Conservation (phyloP, 345 rosid species). For the Populus nigra region DNA sequence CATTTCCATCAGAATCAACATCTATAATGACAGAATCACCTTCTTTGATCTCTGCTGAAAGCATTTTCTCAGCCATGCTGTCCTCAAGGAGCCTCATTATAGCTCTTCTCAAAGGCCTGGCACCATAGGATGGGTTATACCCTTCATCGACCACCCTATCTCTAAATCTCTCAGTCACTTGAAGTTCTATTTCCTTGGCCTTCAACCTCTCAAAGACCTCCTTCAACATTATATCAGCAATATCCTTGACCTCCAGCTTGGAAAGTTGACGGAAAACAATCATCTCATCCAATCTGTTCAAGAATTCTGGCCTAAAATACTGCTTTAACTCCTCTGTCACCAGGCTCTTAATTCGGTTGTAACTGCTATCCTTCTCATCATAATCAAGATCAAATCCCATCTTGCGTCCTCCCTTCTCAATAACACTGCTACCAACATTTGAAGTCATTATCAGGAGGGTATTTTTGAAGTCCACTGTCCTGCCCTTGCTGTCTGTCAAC, state of each 20-base stretch:
- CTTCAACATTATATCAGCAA: slow-evolving; percentile 89
- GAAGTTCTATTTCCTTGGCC: slow-evolving; percentile 81
- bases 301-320: slow-evolving; percentile 90
- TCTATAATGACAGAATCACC: slow-evolving; percentile 92
- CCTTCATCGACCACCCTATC: slow-evolving; percentile 97
- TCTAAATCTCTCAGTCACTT: slow-evolving; percentile 85
- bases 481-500: slow-evolving; percentile 94
- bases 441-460: slow-evolving; percentile 98
- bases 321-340: slow-evolving; percentile 91
- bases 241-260: slow-evolving; percentile 87
- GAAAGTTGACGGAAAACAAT: slow-evolving; percentile 91
- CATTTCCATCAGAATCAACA: slow-evolving; percentile 75
- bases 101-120: slow-evolving; percentile 93
- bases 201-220: slow-evolving; percentile 79
- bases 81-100: slow-evolving; percentile 94
- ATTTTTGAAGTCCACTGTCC: slow-evolving; percentile 96
- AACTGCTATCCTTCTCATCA: slow-evolving; percentile 93
- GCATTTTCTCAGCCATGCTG: slow-evolving; percentile 99
- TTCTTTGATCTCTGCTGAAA: slow-evolving; percentile 82
- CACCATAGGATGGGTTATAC: slow-evolving; percentile 92
- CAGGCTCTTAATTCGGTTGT: slow-evolving; percentile 83
- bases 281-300: slow-evolving; percentile 96
- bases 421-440: slow-evolving; percentile 92
- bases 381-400: slow-evolving; percentile 88
- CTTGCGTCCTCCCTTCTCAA: slow-evolving; percentile 87